A percentile compares a stretch with the other conserved stretches of the same genome.
Evolutionary conservation across 2,329 filamentous ascomycete species (phyloP).

Genomic region (Raffaelea albimanens): DNA sequence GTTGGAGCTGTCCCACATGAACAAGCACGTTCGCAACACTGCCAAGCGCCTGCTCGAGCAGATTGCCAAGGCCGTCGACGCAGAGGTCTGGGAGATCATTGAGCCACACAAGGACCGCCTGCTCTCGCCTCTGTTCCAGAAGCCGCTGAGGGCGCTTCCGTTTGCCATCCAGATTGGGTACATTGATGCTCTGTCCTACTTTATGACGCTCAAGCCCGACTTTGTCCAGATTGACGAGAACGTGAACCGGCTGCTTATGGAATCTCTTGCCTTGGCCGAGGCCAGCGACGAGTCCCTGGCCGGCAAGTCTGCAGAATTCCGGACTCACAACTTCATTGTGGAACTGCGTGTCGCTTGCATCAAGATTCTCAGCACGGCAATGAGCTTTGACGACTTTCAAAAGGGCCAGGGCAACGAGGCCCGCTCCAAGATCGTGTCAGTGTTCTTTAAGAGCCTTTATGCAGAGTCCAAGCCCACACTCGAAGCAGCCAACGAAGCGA

Average conservation of each 20-base stretch:
- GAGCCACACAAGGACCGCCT: slow-evolving; percentile 84
- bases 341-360: slow-evolving; percentile 89
- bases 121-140: slow-evolving; percentile 87
- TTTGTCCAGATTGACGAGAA: slow-evolving; percentile 90
- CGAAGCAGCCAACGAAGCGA: slow-evolving; percentile 81
- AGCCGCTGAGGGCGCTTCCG: slow-evolving; percentile 83
- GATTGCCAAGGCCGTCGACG: slow-evolving; percentile 67
- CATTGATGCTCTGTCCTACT: slow-evolving; percentile 95
- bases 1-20: slow-evolving; percentile 88
- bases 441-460: slow-evolving; percentile 97
- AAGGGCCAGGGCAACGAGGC: slow-evolving; percentile 61
- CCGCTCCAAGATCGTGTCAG: slow-evolving; percentile 68
- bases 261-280: slow-evolving; percentile 88
- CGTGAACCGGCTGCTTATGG: slow-evolving; percentile 80
- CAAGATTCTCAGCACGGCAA: slow-evolving; percentile 83
- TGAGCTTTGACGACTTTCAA: slow-evolving; percentile 85
- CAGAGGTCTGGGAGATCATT: slow-evolving; percentile 79
- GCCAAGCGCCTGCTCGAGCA: slow-evolving; percentile 73
- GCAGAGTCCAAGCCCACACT: slow-evolving; percentile 88
- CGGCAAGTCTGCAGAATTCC: slow-evolving; percentile 85
- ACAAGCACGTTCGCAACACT: slow-evolving; percentile 83
- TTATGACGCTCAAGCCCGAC: slow-evolving; percentile 77
- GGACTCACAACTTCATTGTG: slow-evolving; percentile 91
- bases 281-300: slow-evolving; percentile 88
- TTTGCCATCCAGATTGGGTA: slow-evolving; percentile 96